These are phyloP conservation scores for Penicillium robsamsonii DNA, from an alignment of 495 filamentous ascomycete genomes.

Conservation along the genomic window DNA sequence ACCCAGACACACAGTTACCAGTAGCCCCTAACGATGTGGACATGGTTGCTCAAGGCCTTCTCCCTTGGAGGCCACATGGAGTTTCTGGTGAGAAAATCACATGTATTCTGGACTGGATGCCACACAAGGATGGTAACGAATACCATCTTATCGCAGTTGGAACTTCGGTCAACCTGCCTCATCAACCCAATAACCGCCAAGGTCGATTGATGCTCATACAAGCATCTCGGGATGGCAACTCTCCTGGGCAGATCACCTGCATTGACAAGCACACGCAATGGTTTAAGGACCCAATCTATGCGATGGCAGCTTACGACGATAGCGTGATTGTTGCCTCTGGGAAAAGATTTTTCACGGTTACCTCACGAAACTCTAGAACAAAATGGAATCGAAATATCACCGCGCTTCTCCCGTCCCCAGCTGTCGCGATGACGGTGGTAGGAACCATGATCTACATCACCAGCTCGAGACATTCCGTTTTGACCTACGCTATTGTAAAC, in stretches of 20 bases:
- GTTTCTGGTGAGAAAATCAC: conserved; percentile 48
- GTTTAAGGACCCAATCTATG: conserved; percentile 38
- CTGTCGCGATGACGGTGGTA: conserved; percentile 40
- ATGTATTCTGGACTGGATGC: conserved; percentile 52
- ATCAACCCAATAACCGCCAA: conserved; percentile 17
- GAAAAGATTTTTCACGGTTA: conserved; percentile 36
- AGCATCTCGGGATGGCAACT: conserved; percentile 25
- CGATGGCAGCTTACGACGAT: conserved; percentile 42
- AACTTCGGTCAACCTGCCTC: conserved; percentile 30
- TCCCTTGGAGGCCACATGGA: conserved; percentile 34
- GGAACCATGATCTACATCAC: conserved; percentile 43
- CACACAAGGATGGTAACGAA: conserved; percentile 35
- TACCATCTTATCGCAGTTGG: conserved; percentile 51
- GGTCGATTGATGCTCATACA: conserved; percentile 41
- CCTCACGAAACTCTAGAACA: conserved; percentile 30
- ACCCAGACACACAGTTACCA: conserved; percentile 36
- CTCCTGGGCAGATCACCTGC: conserved; percentile 34
- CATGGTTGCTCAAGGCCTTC: conserved; percentile 3
- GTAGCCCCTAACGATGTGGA: conserved; percentile 14
- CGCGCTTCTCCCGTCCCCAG: conserved; percentile 39
- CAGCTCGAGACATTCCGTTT: conserved; percentile 41
- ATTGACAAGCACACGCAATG: conserved; percentile 38
- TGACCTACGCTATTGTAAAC: conserved; percentile 35
- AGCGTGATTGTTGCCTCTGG: conserved; percentile 43
- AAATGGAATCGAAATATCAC: conserved; percentile 34